Evolutionary conservation across 441 rosid species (phyloP).

Genomic region (Gossypium gossypioides): DNA sequence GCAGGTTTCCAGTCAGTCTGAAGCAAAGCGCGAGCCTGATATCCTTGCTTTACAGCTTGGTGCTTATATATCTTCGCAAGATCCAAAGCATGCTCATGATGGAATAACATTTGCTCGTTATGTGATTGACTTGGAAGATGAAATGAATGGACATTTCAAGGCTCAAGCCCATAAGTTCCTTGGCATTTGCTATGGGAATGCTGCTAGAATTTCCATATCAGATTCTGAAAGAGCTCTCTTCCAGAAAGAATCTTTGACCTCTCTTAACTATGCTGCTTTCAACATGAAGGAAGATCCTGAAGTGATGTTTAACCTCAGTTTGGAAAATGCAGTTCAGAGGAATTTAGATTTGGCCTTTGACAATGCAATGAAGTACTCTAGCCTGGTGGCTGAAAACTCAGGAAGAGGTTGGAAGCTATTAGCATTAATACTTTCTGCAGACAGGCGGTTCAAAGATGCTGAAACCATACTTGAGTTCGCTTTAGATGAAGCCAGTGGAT

Average conservation of each 20-base stretch:
- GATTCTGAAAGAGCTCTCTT: constrained; percentile 54
- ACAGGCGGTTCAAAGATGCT: constrained; percentile 64
- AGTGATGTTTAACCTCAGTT: constrained; percentile 42
- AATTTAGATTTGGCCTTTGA: constrained; percentile 63
- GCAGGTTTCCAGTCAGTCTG: constrained; percentile 55
- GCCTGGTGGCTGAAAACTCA: constrained; percentile 42
- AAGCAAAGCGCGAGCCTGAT: constrained; percentile 50
- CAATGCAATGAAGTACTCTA: constrained; percentile 46
- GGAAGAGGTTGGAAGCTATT: constrained; percentile 68
- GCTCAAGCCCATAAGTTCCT: constrained; percentile 60
- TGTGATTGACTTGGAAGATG: constrained; percentile 32
- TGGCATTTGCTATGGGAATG: constrained; percentile 70
- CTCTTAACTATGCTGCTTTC: constrained; percentile 49
- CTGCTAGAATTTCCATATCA: constrained; percentile 58
- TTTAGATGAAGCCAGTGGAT: constrained; percentile 59
- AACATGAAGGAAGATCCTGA: constrained; percentile 46
- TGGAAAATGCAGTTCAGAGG: constrained; percentile 77
- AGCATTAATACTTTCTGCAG: constrained; percentile 61
- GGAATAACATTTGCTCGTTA: constrained; percentile 56
- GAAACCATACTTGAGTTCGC: constrained; percentile 58
- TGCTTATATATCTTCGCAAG: constrained; percentile 63
- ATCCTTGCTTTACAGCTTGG: constrained; percentile 56
- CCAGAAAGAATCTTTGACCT: constrained; percentile 52
- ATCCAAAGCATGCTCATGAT: constrained; percentile 45
- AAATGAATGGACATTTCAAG: constrained; percentile 37